Conservation (phyloP, 176 grass and related monocot species). For the Carex parvula region DNA sequence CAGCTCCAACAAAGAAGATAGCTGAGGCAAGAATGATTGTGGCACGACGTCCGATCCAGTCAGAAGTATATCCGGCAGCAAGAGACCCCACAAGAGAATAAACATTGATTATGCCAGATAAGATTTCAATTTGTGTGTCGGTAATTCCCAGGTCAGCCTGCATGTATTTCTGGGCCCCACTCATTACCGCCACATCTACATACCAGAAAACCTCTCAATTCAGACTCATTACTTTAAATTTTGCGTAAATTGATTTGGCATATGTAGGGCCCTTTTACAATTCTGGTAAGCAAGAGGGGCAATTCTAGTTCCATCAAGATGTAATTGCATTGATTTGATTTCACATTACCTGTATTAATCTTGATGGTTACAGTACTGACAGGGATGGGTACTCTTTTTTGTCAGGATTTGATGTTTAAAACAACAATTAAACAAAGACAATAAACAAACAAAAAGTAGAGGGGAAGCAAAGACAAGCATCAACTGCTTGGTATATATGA, state of each 20-base stretch:
- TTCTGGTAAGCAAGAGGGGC: background rate
- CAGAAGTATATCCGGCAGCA: constrained; percentile 35
- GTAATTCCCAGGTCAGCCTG: constrained; percentile 28
- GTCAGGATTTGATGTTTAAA: background rate
- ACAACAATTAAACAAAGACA: background rate
- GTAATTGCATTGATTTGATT: background rate
- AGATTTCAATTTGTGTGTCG: constrained; percentile 35
- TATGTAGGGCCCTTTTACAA: background rate
- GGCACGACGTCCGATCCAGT: constrained; percentile 32
- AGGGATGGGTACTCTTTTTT: background rate
- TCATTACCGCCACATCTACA: constrained; percentile 45
- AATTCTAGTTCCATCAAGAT: background rate
- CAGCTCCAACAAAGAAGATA: constrained; percentile 39
- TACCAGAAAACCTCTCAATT: background rate
- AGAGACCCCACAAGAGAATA: constrained; percentile 34
- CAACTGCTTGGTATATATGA: background rate
- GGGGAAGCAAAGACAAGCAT: background rate
- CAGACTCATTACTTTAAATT: background rate
- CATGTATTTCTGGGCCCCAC: constrained; percentile 35
- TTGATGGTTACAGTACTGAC: background rate
- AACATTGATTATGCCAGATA: constrained; percentile 32
- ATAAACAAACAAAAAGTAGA: background rate
- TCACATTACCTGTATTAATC: background rate
- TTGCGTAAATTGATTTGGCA: background rate
- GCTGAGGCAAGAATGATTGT: constrained; percentile 26